phyloP scores from a whole-genome alignment of 768 basidiomycete genomes.

The Suillus luteus region DNA sequence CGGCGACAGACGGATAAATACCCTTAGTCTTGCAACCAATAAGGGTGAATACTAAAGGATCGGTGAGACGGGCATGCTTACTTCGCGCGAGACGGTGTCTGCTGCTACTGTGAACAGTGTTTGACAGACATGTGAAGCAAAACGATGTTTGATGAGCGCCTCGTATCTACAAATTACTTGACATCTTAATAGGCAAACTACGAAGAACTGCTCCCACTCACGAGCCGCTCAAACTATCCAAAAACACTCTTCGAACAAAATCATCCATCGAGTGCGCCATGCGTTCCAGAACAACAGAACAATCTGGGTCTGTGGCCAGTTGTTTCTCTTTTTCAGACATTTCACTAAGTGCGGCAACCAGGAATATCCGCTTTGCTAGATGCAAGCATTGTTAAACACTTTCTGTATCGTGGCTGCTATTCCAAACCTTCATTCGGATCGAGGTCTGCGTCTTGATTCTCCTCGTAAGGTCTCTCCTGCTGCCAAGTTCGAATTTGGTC shows the following conservation, averaged over 20 bases:
- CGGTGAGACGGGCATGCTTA: conserved; percentile 26
- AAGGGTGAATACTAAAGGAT: neutral
- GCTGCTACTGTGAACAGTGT: conserved; percentile 73
- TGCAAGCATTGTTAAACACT: conserved; percentile 5
- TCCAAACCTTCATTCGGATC: conserved; percentile 73
- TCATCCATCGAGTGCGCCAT: conserved; percentile 95
- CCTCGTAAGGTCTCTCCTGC: conserved; percentile 38
- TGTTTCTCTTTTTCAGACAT: conserved; percentile 88
- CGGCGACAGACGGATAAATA: conserved; percentile 50
- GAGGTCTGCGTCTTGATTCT: conserved; percentile 46
- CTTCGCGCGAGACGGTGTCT: conserved; percentile 72
- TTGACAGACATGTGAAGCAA: conserved; percentile 95
- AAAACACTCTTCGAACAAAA: conserved; percentile 88
- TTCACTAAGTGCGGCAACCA: conserved; percentile 80
- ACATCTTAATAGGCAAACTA: conserved; percentile 13
- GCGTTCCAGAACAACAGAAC: conserved; percentile 86
- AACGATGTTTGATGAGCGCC: conserved; percentile 72
- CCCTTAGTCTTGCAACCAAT: conserved; percentile 47
- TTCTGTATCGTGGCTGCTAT: neutral
- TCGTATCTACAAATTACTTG: conserved; percentile 50
- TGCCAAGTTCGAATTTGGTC: conserved; percentile 89
- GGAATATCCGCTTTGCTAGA: conserved; percentile 73
- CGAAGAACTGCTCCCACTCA: conserved; percentile 46
- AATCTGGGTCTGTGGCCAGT: conserved; percentile 92
- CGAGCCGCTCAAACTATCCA: conserved; percentile 87